Evolutionary conservation across 2,329 filamentous ascomycete genomes (phyloP).

Genomic region (Fusarium sp.): DNA sequence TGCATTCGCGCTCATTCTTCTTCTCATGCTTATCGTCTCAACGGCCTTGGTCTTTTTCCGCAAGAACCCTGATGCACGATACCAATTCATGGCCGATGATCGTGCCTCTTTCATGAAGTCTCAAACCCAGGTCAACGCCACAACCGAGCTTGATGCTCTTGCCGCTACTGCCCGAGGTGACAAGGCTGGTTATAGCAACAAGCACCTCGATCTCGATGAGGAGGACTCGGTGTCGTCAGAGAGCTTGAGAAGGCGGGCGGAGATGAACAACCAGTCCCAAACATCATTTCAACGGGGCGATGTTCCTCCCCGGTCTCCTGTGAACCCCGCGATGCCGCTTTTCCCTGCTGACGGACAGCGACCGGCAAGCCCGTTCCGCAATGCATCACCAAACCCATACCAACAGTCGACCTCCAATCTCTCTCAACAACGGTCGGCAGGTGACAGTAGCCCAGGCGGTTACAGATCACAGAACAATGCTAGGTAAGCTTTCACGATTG

Average conservation of each 20-base stretch:
- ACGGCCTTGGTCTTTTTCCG: conserved; percentile 76
- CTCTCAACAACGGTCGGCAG: conserved; percentile 45
- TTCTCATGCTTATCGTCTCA: conserved; percentile 79
- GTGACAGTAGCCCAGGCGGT: conserved; percentile 47
- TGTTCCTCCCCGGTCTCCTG: conserved; percentile 48
- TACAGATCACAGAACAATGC: conserved; percentile 51
- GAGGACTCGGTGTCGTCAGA: conserved; percentile 53
- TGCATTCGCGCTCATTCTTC: conserved; percentile 80
- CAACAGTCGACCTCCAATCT: conserved; percentile 44
- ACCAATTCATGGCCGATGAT: conserved; percentile 96
- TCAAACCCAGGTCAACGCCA: conserved; percentile 77
- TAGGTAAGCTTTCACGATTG: conserved; percentile 44
- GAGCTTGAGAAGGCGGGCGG: conserved; percentile 49
- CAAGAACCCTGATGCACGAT: conserved; percentile 93
- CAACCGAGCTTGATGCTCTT: conserved; percentile 89
- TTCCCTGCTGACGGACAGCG: conserved; percentile 52
- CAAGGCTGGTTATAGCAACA: conserved; percentile 67
- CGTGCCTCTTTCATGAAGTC: conserved; percentile 98
- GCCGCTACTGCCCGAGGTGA: conserved; percentile 90
- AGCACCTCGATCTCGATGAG: conserved; percentile 52
- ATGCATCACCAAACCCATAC: conserved; percentile 49
- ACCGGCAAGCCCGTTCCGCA: conserved; percentile 49
- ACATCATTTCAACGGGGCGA: conserved; percentile 45
- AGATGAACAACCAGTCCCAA: conserved; percentile 45
- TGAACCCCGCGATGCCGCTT: conserved; percentile 55